Evolutionary conservation across 805 yeast species (phyloP), one percentile per base, ranked within the genome.

Genomic region (Brettanomyces anomalus): DNA sequence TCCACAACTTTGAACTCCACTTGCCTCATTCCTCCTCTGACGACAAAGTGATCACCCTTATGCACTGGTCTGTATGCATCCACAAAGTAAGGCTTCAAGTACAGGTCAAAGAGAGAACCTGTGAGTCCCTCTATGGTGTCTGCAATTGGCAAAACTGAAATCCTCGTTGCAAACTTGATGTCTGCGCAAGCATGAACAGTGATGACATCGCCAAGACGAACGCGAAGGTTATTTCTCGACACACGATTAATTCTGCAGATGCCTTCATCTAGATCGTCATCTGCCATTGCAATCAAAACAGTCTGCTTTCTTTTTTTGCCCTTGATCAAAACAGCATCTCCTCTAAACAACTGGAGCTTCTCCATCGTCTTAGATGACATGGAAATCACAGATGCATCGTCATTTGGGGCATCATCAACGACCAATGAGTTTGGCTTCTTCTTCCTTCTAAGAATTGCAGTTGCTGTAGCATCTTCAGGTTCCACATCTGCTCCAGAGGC

Each of bases 1-100:
- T 93, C 98, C 38, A 90, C 97, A 39, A 93, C 96, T 66, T 93
- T 94, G 71, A 93, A 93, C 66, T 93, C 98, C 36, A 93, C 98
- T 63, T 90, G 97, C 68, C 98, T 81, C 98, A 93, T 93, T 62
- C 97, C 96, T 59, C 98, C 98, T 64, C 98, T 80, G 20, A 87
- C 97, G 39, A 90, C 79, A 67, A 93, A 93, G 56, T 85, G 85
- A 61, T 93, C 98, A 51, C 97, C 97, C 63, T 89, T 90, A 67
- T 97, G 84, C 33, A 93, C 96, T 4, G 98, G 98, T 68, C 98
- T 82, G 68, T 93, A 93, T 44, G 98, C 97, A 68, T 93, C 99
- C 37, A 93, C 97, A 62, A 93, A 93, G 70, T 93, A 93, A 34
- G 98, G 98, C 70, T 93, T 93, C 63, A 93, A 76, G 70, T 83